Evolutionary conservation across 2,329 filamentous ascomycete genomes (phyloP).

Genomic region (Fusarium metavorans): DNA sequence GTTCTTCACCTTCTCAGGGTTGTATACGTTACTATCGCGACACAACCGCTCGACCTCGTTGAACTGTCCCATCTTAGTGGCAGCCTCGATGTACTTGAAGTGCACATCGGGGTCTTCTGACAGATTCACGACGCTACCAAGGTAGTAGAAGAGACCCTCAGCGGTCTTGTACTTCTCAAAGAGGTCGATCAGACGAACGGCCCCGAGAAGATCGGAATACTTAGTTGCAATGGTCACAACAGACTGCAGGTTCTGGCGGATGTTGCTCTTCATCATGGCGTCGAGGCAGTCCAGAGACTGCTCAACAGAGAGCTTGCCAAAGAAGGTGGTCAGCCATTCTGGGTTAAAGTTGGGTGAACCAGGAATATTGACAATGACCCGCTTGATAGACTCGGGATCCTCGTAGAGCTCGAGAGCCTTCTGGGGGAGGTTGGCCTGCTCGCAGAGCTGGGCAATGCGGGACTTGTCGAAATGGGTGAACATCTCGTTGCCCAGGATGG

Average conservation of each 20-base stretch:
- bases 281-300: slow-evolving; percentile 94
- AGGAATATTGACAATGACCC: slow-evolving; percentile 85
- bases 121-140: slow-evolving; percentile 97
- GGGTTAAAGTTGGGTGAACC: slow-evolving; percentile 86
- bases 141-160: slow-evolving; percentile 97
- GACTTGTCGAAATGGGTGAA: slow-evolving; percentile 96
- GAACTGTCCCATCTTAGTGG: slow-evolving; percentile 91
- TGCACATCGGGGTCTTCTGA: slow-evolving; percentile 95
- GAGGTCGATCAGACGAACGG: slow-evolving; percentile 89
- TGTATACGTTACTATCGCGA: slow-evolving; percentile 90
- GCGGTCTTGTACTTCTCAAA: slow-evolving; percentile 98
- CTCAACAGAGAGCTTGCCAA: slow-evolving; percentile 93
- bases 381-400: slow-evolving; percentile 89
- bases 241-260: slow-evolving; percentile 94
- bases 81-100: slow-evolving; percentile 99
- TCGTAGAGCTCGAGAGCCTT: slow-evolving; percentile 96
- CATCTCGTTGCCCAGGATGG: slow-evolving; percentile 98
- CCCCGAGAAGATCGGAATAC: slow-evolving; percentile 93
- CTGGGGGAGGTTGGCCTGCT: slow-evolving; percentile 88
- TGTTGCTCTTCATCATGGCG: slow-evolving; percentile 96
- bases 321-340: slow-evolving; percentile 93
- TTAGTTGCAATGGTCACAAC: slow-evolving; percentile 98
- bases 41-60: slow-evolving; percentile 98
- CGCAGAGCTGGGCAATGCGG: slow-evolving; percentile 89
- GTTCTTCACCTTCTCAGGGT: slow-evolving; percentile 97